Conservation (phyloP, 208 protist species). For the Crithidia expoeki region DNA sequence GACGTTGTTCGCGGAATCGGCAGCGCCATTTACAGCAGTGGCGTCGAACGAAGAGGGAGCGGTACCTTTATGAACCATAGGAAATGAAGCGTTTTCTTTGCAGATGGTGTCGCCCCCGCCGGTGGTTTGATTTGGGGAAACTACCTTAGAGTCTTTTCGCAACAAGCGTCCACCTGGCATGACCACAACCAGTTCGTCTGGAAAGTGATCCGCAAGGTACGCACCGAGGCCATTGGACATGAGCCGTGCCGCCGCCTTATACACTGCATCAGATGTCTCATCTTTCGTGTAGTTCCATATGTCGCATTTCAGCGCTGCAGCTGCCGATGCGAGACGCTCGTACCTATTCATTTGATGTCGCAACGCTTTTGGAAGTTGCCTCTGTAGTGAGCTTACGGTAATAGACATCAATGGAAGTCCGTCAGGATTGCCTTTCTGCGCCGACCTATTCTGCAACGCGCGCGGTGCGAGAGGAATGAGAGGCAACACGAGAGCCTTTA, state of each 20-base stretch:
- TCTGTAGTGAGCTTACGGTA: neutral
- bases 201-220: conserved; percentile 14
- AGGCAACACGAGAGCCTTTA: neutral
- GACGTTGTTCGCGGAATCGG: too few species aligned
- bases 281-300: neutral
- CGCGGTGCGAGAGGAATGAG: conserved; percentile 7
- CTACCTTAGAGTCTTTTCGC: neutral
- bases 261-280: neutral
- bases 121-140: too few species aligned
- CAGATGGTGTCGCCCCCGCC: too few species aligned
- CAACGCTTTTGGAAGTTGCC: conserved; percentile 1
- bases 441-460: neutral
- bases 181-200: conserved; percentile 4
- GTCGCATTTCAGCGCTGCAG: neutral
- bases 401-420: neutral
- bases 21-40: too few species aligned
- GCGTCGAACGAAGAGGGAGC: too few species aligned
- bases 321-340: neutral
- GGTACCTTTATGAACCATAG: too few species aligned
- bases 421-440: neutral
- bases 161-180: conserved; percentile 9
- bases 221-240: neutral
- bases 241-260: neutral
- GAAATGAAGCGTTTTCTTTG: too few species aligned
- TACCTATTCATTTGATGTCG: neutral